Percentiles rank a stretch among this genome's conserved stretches.
Evolutionary conservation across 2,329 filamentous ascomycete genomes (phyloP).

Genomic region (Botrytis galanthina): DNA sequence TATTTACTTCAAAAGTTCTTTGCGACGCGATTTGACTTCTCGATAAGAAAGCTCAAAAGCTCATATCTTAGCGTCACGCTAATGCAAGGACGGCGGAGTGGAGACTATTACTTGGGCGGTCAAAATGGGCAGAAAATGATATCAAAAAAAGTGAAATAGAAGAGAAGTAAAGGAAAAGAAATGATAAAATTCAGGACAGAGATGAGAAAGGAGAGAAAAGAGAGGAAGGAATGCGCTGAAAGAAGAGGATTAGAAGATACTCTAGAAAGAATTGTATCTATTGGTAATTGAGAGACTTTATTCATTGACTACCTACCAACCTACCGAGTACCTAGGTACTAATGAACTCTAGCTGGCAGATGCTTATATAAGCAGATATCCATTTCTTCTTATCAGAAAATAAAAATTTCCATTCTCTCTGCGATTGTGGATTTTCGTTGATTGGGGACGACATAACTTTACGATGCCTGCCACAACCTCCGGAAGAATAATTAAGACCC

Average conservation of each 20-base stretch:
- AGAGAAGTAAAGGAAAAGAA: neutral
- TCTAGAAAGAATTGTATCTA: neutral
- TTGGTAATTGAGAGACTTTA: neutral
- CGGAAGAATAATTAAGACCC: slow-evolving; percentile 66
- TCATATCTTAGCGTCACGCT: slow-evolving; percentile 20
- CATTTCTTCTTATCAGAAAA: slow-evolving; percentile 13
- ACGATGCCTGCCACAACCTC: slow-evolving; percentile 62
- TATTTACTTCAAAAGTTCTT: slow-evolving; percentile 11
- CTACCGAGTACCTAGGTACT: too few relatives aligned
- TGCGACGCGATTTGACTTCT: slow-evolving; percentile 15
- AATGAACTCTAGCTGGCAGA: neutral
- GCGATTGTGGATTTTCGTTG: slow-evolving; percentile 7
- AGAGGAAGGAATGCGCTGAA: neutral
- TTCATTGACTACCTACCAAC: neutral
- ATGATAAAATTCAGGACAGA: neutral
- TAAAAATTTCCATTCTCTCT: slow-evolving; percentile 10
- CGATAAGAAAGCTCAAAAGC: slow-evolving; percentile 18
- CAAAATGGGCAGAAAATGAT: neutral
- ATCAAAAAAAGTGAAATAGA: neutral
- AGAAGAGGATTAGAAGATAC: neutral
- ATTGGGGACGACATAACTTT: slow-evolving; percentile 31
- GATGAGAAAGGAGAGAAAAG: neutral
- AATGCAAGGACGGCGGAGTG: neutral
- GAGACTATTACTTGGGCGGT: neutral
- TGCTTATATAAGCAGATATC: neutral